Percentiles rank a stretch among this genome's conserved stretches.
phyloP scores from a whole-genome alignment of 768 basidiomycete species.

The Podaxis rugospora region DNA sequence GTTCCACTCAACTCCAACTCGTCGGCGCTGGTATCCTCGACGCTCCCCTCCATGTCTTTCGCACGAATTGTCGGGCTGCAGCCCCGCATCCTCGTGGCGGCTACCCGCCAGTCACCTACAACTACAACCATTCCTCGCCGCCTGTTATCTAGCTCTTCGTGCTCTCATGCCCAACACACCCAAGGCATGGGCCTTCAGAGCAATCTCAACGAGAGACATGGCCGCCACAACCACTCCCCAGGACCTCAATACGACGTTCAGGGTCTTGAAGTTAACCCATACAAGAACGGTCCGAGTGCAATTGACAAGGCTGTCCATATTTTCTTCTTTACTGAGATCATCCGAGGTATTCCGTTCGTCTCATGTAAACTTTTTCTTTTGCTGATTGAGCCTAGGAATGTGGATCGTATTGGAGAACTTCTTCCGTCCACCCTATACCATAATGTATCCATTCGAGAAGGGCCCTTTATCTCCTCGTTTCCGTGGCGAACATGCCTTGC shows the following conservation, averaged over 20 bases:
- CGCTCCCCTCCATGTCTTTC: constrained; percentile 48
- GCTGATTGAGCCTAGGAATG: constrained; percentile 63
- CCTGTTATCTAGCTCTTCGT: constrained; percentile 42
- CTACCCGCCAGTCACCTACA: constrained; percentile 26
- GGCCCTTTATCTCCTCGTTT: constrained; percentile 97
- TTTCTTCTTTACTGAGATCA: constrained; percentile 99
- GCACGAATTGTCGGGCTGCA: constrained; percentile 51
- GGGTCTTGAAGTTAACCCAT: constrained; percentile 58
- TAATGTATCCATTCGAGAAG: constrained; percentile 98
- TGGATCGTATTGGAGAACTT: constrained; percentile 93
- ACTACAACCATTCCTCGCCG: constrained; percentile 43
- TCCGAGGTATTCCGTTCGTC: constrained; percentile 60
- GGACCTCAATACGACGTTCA: constrained; percentile 31
- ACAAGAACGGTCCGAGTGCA: constrained; percentile 79
- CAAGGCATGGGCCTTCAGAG: constrained; percentile 31
- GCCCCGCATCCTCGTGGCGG: constrained; percentile 33
- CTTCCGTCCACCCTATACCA: constrained; percentile 95
- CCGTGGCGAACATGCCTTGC: constrained; percentile 95
- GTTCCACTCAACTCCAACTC: constrained; percentile 19
- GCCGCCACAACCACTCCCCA: constrained; percentile 19
- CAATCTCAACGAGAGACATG: constrained; percentile 28
- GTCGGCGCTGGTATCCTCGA: constrained; percentile 39
- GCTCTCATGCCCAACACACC: constrained; percentile 33
- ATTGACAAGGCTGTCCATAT: constrained; percentile 94
- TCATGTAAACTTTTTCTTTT: neutral